These are phyloP conservation scores for Schizosaccharomyces cryophilus DNA, from an alignment of 805 yeast species.

Conservation along the genomic window DNA sequence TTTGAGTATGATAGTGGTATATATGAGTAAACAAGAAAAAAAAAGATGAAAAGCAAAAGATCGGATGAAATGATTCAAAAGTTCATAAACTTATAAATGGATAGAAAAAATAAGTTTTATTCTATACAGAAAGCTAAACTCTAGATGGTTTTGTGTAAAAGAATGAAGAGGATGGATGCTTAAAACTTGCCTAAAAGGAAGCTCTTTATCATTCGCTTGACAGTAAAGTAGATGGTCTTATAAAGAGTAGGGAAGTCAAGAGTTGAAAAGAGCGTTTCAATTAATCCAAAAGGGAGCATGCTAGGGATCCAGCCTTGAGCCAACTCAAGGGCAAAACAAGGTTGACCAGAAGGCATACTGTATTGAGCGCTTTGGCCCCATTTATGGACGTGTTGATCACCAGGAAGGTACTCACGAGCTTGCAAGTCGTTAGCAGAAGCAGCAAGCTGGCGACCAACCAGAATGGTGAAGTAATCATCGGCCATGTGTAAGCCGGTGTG, in stretches of 20 bases:
- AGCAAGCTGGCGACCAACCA: slow-evolving; percentile 60
- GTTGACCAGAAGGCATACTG: slow-evolving; percentile 44
- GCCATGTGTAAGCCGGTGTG: slow-evolving; percentile 91
- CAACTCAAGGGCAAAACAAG: slow-evolving; percentile 64
- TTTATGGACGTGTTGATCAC: slow-evolving; percentile 56
- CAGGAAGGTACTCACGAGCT: slow-evolving; percentile 40
- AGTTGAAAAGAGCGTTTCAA: slow-evolving; percentile 58
- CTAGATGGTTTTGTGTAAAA: not conserved
- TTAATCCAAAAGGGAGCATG: slow-evolving; percentile 88
- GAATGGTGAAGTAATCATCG: slow-evolving; percentile 86
- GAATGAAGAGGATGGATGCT: not conserved
- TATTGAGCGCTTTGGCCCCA: slow-evolving; percentile 68
- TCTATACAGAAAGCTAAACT: too few relatives aligned
- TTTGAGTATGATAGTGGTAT: too few relatives aligned
- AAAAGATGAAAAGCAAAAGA: too few relatives aligned
- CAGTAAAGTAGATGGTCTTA: slow-evolving; percentile 55
- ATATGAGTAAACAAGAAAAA: too few relatives aligned
- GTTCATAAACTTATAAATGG: too few relatives aligned
- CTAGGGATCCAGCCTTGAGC: slow-evolving; percentile 96
- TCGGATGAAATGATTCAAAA: too few relatives aligned
- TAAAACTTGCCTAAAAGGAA: slow-evolving; percentile 47
- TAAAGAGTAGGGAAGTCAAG: slow-evolving; percentile 46
- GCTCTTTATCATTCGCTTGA: slow-evolving; percentile 48
- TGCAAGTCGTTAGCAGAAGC: not conserved
- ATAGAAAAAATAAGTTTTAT: too few relatives aligned